A percentile compares a stretch with the other conserved stretches of the same genome.
Evolutionary conservation across 1,139 yeast species (phyloP).

Genomic region (Yarrowia galli): DNA sequence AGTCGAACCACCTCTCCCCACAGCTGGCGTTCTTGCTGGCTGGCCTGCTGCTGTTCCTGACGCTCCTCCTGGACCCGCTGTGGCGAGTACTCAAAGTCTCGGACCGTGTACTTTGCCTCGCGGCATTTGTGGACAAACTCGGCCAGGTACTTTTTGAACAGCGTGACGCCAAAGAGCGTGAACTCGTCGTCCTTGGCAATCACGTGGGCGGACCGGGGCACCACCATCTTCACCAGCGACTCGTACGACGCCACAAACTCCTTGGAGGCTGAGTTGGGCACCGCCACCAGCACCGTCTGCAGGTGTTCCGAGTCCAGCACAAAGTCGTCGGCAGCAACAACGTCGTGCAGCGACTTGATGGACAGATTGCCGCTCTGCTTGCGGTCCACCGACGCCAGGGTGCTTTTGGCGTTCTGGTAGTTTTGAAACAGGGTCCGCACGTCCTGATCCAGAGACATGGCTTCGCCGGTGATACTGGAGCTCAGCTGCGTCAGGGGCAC

Average conservation of each 20-base stretch:
- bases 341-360: slow-evolving; percentile 86
- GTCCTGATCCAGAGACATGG: slow-evolving; percentile 81
- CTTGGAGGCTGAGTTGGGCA: slow-evolving; percentile 68
- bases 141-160: slow-evolving; percentile 79
- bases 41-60: slow-evolving; percentile 78
- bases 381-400: slow-evolving; percentile 85
- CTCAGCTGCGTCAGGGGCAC: slow-evolving; percentile 75
- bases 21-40: slow-evolving; percentile 73
- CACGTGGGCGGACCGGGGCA: slow-evolving; percentile 83
- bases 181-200: slow-evolving; percentile 78
- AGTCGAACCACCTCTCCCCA: slow-evolving; percentile 82
- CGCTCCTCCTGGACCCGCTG: slow-evolving; percentile 73
- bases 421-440: slow-evolving; percentile 72
- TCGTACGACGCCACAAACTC: slow-evolving; percentile 78
- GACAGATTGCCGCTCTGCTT: slow-evolving; percentile 91
- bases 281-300: slow-evolving; percentile 82
- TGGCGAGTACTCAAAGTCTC: slow-evolving; percentile 90
- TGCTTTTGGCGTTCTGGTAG: slow-evolving; percentile 83
- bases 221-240: slow-evolving; percentile 77
- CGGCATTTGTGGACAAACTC: slow-evolving; percentile 76
- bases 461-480: slow-evolving; percentile 73
- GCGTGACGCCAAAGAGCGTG: slow-evolving; percentile 74
- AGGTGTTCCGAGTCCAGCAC: slow-evolving; percentile 86
- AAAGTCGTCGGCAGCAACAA: slow-evolving; percentile 84
- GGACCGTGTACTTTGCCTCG: slow-evolving; percentile 89